Conservation (phyloP, 2,329 filamentous ascomycete genomes). For the Calonectria pteridis region DNA sequence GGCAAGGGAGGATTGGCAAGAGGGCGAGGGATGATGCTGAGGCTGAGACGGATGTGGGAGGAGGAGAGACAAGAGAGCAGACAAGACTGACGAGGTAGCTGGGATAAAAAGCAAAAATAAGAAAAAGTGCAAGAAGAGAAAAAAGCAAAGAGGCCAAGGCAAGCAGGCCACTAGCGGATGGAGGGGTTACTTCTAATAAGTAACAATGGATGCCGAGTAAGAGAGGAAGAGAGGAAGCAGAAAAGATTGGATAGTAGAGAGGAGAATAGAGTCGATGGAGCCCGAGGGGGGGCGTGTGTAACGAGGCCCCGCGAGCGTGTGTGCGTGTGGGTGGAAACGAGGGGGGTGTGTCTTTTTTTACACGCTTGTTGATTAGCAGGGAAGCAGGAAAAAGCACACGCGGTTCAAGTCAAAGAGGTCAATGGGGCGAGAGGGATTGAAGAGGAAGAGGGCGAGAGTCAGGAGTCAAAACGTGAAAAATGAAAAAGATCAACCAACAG, state of each 20-base stretch:
- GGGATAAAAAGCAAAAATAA: constrained; percentile 36
- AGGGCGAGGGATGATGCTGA: constrained; percentile 2
- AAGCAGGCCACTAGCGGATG: not conserved
- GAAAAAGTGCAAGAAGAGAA: constrained; percentile 27
- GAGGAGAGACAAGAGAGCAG: constrained; percentile 11
- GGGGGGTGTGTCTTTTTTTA: not conserved
- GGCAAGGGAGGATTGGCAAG: constrained; percentile 11
- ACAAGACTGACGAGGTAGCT: constrained; percentile 23
- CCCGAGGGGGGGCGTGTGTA: not conserved
- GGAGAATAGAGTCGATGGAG: not conserved
- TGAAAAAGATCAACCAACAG: constrained; percentile 2
- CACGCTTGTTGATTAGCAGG: not conserved
- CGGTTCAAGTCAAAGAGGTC: constrained; percentile 4
- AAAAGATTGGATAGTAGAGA: not conserved
- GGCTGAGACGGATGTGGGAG: constrained; percentile 22
- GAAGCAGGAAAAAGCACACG: not conserved
- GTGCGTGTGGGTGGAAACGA: not conserved
- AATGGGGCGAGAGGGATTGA: not conserved
- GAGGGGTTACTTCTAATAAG: not conserved
- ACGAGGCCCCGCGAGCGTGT: not conserved
- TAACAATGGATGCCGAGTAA: not conserved
- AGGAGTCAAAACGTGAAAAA: not conserved
- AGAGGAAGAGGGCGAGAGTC: not conserved
- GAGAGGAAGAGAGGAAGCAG: not conserved
- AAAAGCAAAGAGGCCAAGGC: not conserved